phyloP scores from a whole-genome alignment of 106 monocot genomes.

The Hemerocallis citrina region DNA sequence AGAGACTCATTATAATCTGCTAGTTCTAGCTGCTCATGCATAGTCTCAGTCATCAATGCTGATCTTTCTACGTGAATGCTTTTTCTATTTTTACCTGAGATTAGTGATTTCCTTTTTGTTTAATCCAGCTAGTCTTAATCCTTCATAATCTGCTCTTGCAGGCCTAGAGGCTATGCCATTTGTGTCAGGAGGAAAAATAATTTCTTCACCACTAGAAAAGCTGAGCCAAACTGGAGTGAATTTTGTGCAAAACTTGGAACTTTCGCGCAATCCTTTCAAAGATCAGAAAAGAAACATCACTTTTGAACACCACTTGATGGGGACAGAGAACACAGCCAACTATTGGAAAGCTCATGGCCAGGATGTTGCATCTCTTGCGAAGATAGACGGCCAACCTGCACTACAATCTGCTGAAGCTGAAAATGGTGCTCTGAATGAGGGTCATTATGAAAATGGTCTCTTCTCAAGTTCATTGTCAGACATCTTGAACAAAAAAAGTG shows the following conservation, averaged over 20 bases:
- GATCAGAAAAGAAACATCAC: constrained; percentile 16
- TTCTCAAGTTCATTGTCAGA: constrained; percentile 45
- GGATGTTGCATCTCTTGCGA: constrained; percentile 13
- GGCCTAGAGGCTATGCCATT: constrained; percentile 22
- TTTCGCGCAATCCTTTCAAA: constrained; percentile 14
- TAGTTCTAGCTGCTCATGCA: too few species aligned
- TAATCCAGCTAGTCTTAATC: not conserved
- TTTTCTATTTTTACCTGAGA: not conserved
- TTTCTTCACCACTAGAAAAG: constrained; percentile 33
- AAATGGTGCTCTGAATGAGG: constrained; percentile 8
- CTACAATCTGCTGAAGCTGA: constrained; percentile 11
- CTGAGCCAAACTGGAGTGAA: constrained; percentile 13
- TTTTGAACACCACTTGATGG: constrained; percentile 11
- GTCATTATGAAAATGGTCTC: constrained; percentile 28
- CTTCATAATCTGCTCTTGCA: constrained; percentile 6
- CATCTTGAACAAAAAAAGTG: constrained; percentile 31
- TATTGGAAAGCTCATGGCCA: constrained; percentile 13
- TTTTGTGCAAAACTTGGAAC: constrained; percentile 14
- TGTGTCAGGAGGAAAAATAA: constrained; percentile 36
- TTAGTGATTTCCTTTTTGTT: not conserved
- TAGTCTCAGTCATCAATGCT: too few species aligned
- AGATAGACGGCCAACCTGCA: constrained; percentile 10
- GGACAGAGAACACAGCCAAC: constrained; percentile 9
- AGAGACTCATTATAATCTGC: too few species aligned
- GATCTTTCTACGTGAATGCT: not conserved